Conservation (phyloP, 176 grass and related monocot genomes). For the Triticum timopheevii region DNA sequence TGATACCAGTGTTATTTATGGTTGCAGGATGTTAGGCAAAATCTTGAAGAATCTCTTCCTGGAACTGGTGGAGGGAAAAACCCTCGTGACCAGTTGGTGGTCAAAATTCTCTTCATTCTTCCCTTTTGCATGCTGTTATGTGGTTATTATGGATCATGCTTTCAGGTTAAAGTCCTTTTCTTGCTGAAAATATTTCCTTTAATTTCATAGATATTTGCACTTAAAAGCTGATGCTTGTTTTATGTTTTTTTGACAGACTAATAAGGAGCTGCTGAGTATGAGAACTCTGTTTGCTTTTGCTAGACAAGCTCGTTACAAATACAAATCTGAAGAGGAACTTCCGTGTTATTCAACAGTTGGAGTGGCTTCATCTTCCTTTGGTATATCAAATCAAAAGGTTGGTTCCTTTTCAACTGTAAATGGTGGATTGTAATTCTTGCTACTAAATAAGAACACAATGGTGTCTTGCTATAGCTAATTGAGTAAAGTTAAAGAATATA, state of each 20-base stretch:
- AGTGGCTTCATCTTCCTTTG: slow-evolving; percentile 62
- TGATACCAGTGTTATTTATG: slow-evolving; percentile 15
- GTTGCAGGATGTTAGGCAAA: slow-evolving; percentile 69
- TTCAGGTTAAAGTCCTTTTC: slow-evolving; percentile 62
- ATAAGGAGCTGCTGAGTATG: slow-evolving; percentile 61
- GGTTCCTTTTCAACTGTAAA: slow-evolving; percentile 28
- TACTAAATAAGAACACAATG: neutral
- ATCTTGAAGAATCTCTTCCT: slow-evolving; percentile 83
- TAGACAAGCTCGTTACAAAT: slow-evolving; percentile 58
- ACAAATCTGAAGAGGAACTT: slow-evolving; percentile 63
- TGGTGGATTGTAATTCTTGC: slow-evolving; percentile 6
- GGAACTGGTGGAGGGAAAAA: slow-evolving; percentile 83
- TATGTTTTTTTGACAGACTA: slow-evolving; percentile 55
- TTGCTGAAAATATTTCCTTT: slow-evolving; percentile 11
- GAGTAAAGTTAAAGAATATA: neutral
- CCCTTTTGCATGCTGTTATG: slow-evolving; percentile 65
- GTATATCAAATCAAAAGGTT: slow-evolving; percentile 77
- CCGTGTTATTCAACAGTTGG: slow-evolving; percentile 76
- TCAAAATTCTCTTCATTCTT: slow-evolving; percentile 71
- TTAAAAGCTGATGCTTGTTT: neutral
- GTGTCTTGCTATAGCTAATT: neutral
- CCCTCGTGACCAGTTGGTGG: slow-evolving; percentile 57
- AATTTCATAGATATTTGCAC: neutral
- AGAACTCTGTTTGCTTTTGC: slow-evolving; percentile 50
- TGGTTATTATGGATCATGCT: slow-evolving; percentile 74